Evolutionary conservation across 768 basidiomycete species (phyloP).

Genomic region (Leucocoprinus sp.): DNA sequence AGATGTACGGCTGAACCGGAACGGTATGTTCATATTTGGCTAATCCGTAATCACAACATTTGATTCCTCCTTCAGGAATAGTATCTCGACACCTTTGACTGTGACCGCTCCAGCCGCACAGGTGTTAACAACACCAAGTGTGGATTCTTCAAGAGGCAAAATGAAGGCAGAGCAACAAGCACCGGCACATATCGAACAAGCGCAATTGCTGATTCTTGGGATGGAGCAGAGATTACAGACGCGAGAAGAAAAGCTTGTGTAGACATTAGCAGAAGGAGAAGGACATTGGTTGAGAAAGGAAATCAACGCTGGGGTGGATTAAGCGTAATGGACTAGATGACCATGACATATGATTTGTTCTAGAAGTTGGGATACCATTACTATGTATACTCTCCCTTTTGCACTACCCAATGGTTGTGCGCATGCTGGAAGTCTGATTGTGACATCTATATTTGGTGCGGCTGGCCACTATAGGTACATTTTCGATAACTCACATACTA

Average conservation of each 20-base stretch:
- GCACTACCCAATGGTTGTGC: not conserved
- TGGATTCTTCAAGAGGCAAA: not conserved
- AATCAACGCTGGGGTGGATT: conserved; percentile 8
- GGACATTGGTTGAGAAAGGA: conserved; percentile 40
- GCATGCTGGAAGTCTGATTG: not conserved
- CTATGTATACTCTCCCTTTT: not conserved
- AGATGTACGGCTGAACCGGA: conserved; percentile 77
- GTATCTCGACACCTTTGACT: conserved; percentile 19
- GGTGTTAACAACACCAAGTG: conserved; percentile 3
- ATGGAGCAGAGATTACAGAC: conserved; percentile 66
- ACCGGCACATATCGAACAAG: conserved; percentile 57
- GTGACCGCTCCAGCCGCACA: conserved; percentile 1
- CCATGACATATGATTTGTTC: not conserved
- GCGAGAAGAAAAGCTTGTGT: conserved; percentile 53
- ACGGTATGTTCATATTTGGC: conserved; percentile 31
- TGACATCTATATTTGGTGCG: too few species aligned
- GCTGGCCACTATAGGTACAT: too few species aligned
- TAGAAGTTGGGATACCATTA: not conserved
- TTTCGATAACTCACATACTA: not conserved
- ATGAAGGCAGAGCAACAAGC: conserved; percentile 28
- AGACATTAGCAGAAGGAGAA: conserved; percentile 55
- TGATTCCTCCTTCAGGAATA: conserved; percentile 14
- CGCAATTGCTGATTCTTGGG: conserved; percentile 59
- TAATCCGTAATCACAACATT: not conserved
- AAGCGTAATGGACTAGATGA: too few species aligned